Evolutionary conservation across 306 rosid genomes (phyloP), one percentile per base, ranked within the genome.

Genomic region (Hippophae rhamnoides): DNA sequence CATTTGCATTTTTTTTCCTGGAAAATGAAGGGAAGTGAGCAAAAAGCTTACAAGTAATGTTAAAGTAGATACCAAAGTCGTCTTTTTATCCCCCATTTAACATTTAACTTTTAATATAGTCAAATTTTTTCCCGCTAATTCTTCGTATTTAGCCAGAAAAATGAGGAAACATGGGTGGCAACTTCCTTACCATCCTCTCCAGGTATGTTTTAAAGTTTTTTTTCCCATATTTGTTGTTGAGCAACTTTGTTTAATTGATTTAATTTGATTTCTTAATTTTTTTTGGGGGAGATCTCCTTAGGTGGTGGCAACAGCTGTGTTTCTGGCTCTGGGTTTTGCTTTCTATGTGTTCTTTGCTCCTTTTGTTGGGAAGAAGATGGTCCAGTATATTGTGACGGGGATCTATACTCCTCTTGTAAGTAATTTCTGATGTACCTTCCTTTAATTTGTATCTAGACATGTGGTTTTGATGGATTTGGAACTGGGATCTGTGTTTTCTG

Each of bases 161-260:
- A 92, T 92, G 98, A 87, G 96, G 83, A 92, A 83, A 86, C 63
- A 87, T 65, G 98, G 98, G 59, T 92, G 98, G 98, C 83, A 87
- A 70, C 92, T 92, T 59, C 98, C 98, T 44, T 87, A 87, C 57
- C 98, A 92, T 70, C 98, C 96, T 61, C 96, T 92, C 9, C 98
- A 92, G 96, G 98, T 90, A 53, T 56, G 43, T 26, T 47, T 60
- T 69, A n/a, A 41, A 44, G 54, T 71, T 10, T 57, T 49, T 0
- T 49, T 59, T 5, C 61, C 51, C 64, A 46, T 62, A 38, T 56
- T 11, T 18, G 23, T 56, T 63, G 27, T n/a, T 41, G 56, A 18
- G 23, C 23, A 18, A 18, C 23, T 18, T 18, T 18, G 23, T 18
- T 18, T 18, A 18, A 18, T 18, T 18, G 23, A 18, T 18, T 18